Evolutionary conservation across 345 rosid species (phyloP).

Genomic region (Bruguiera parviflora): DNA sequence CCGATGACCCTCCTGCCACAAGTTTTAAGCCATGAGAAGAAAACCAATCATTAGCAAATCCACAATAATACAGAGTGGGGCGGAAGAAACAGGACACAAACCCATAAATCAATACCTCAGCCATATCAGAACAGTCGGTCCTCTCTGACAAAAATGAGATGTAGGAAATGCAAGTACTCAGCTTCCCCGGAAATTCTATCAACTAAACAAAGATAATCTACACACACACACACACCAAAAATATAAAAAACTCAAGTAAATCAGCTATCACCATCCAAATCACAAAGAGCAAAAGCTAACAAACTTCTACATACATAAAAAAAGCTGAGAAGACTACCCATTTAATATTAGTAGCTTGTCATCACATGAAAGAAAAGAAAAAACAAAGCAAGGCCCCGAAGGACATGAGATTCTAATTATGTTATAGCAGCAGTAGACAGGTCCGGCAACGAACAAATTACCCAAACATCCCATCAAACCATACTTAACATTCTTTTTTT

Average conservation of each 20-base stretch:
- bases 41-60: too few species aligned
- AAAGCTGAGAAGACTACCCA: too few species aligned
- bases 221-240: neutral
- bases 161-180: neutral
- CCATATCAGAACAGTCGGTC: conserved; percentile 18
- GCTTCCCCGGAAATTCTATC: neutral
- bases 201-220: conserved; percentile 20
- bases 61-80: neutral
- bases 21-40: neutral
- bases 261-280: neutral
- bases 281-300: neutral
- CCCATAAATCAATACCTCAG: conserved; percentile 46
- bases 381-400: too few species aligned
- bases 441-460: too few species aligned
- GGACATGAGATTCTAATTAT: too few species aligned
- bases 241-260: neutral
- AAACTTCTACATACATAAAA: neutral
- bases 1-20: conserved; percentile 66
- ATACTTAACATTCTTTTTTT: too few species aligned
- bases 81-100: neutral
- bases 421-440: too few species aligned
- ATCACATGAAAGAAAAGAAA: too few species aligned
- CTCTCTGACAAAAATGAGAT: too few species aligned
- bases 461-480: too few species aligned
- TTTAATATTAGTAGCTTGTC: too few species aligned